Percentiles rank a stretch among this genome's conserved stretches.
phyloP scores from a whole-genome alignment of 2,329 filamentous ascomycete genomes.

The Xylariaceae sp. region DNA sequence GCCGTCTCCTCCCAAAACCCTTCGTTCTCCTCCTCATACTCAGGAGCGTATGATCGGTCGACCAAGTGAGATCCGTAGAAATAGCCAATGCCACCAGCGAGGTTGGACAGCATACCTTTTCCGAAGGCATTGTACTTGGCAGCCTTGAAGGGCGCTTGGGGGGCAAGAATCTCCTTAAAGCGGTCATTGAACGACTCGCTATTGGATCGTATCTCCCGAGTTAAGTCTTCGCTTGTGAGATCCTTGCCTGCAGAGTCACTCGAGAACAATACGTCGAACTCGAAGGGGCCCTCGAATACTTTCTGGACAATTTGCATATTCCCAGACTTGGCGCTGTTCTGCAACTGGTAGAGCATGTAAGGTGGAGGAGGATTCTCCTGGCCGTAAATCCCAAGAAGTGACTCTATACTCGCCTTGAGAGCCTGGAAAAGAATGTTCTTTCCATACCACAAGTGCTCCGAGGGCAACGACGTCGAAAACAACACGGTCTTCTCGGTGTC shows the following conservation, averaged over 20 bases:
- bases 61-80: slow-evolving; percentile 88
- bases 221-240: slow-evolving; percentile 61
- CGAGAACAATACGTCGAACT: slow-evolving; percentile 90
- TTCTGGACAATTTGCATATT: slow-evolving; percentile 91
- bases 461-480: slow-evolving; percentile 63
- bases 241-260: slow-evolving; percentile 65
- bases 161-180: slow-evolving; percentile 70
- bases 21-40: slow-evolving; percentile 94
- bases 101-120: slow-evolving; percentile 88
- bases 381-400: slow-evolving; percentile 48
- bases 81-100: slow-evolving; percentile 91
- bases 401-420: slow-evolving; percentile 49
- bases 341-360: slow-evolving; percentile 79
- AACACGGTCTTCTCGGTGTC: slow-evolving; percentile 76
- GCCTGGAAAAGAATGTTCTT: slow-evolving; percentile 63
- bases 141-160: slow-evolving; percentile 71
- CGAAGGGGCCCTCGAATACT: slow-evolving; percentile 83
- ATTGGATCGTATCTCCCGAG: slow-evolving; percentile 63
- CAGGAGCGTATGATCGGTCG: slow-evolving; percentile 85
- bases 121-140: slow-evolving; percentile 76
- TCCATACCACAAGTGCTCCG: slow-evolving; percentile 77
- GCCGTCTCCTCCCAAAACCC: slow-evolving; percentile 93
- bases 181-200: slow-evolving; percentile 69
- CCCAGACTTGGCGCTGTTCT: slow-evolving; percentile 64
- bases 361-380: slow-evolving; percentile 71